Conservation (phyloP, 768 basidiomycete genomes). For the Leucosporidium yakuticum region DNA sequence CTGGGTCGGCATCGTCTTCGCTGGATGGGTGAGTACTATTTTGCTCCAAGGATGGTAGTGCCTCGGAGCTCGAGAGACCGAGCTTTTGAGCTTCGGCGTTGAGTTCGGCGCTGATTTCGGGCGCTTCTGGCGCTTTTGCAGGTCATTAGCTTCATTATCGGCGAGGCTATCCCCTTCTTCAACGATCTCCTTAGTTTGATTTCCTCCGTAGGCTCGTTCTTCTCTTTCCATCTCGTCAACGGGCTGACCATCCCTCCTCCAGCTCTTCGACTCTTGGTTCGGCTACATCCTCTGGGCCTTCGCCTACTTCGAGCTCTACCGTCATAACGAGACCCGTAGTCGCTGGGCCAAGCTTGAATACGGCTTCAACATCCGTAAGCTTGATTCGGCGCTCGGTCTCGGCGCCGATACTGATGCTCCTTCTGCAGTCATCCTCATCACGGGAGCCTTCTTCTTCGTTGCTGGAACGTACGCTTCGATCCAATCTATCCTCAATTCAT, state of each 20-base stretch:
- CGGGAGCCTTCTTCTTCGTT: constrained; percentile 32
- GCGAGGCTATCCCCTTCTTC: constrained; percentile 33
- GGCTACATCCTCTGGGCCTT: constrained; percentile 37
- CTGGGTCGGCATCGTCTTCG: constrained; percentile 35
- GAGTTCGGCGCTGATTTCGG: no score
- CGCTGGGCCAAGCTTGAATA: no score
- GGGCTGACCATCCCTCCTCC: no score
- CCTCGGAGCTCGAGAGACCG: no score
- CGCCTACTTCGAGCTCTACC: not conserved
- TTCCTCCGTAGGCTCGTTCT: constrained; percentile 16
- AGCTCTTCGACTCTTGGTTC: constrained; percentile 14
- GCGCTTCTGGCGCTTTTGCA: no score
- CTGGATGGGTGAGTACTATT: constrained; percentile 30
- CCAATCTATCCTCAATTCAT: constrained; percentile 18
- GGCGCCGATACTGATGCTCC: not conserved
- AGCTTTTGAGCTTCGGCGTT: no score
- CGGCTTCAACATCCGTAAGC: not conserved
- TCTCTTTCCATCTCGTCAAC: no score
- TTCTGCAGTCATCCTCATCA: constrained; percentile 8
- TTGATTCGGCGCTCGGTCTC: not conserved
- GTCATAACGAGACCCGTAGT: not conserved
- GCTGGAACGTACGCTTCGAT: constrained; percentile 26
- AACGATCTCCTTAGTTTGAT: constrained; percentile 24
- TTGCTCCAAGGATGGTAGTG: no score
- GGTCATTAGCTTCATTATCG: constrained; percentile 21